Conservation (phyloP, 306 rosid genomes). For the Nissolia schottii region DNA sequence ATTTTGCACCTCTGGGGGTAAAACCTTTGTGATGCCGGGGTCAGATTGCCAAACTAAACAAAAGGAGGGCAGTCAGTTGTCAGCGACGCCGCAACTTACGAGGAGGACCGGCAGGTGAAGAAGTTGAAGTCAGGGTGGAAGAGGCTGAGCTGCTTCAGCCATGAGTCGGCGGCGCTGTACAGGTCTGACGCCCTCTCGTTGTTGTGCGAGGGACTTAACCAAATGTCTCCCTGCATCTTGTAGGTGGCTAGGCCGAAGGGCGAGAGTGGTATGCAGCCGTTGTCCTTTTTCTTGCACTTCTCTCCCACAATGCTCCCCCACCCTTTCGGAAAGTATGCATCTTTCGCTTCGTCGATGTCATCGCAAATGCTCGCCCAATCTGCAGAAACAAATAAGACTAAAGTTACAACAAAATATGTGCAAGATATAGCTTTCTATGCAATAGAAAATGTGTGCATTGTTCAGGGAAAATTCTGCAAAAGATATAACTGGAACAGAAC, state of each 20-base stretch:
- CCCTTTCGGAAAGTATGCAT: not conserved
- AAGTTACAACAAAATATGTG: not conserved
- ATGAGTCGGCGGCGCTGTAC: slow-evolving; percentile 55
- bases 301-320: slow-evolving; percentile 1
- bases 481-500: not conserved
- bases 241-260: slow-evolving; percentile 66
- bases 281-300: not conserved
- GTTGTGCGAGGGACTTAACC: slow-evolving; percentile 41
- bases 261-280: slow-evolving; percentile 25
- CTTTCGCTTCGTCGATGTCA: not conserved
- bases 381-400: slow-evolving; percentile 17
- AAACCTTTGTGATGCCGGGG: slow-evolving; percentile 13
- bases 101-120: slow-evolving; percentile 31
- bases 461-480: not conserved
- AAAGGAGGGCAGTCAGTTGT: not conserved
- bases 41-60: not conserved
- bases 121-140: slow-evolving; percentile 70
- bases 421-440: not conserved
- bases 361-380: slow-evolving; percentile 19
- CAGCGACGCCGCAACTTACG: slow-evolving; percentile 19
- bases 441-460: not conserved
- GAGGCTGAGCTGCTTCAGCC: slow-evolving; percentile 63
- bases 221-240: slow-evolving; percentile 53
- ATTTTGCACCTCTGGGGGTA: not conserved
- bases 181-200: slow-evolving; percentile 25